A percentile compares a stretch with the other conserved stretches of the same genome.
phyloP scores from a whole-genome alignment of 352 stramenopile species.

The Aphanomyces euteiches region DNA sequence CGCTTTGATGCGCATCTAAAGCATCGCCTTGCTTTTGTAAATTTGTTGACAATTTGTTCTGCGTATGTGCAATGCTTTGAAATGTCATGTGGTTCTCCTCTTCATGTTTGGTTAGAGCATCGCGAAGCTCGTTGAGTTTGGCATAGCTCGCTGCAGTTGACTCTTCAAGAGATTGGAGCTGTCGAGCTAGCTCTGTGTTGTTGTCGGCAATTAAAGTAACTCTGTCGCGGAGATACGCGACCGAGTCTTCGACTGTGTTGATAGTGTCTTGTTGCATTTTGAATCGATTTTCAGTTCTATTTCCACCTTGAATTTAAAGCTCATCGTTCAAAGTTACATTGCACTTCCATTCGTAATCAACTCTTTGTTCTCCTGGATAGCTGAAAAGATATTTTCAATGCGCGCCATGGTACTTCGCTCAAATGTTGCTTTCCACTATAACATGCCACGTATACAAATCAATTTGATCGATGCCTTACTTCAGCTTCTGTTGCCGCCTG shows the following conservation, averaged over 20 bases:
- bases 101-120: not conserved
- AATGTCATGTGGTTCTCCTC: slow-evolving; percentile 3
- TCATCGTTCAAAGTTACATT: too few species aligned
- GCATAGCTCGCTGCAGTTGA: not conserved
- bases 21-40: not conserved
- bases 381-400: slow-evolving; percentile 16
- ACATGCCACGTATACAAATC: not conserved
- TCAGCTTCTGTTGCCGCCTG: not conserved
- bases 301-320: not conserved
- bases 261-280: slow-evolving; percentile 22
- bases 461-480: not conserved
- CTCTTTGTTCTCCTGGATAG: slow-evolving; percentile 16
- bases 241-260: slow-evolving; percentile 13
- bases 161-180: not conserved
- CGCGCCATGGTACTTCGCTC: slow-evolving; percentile 8
- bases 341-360: slow-evolving; percentile 10
- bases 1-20: not conserved
- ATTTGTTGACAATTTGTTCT: not conserved
- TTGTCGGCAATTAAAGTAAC: not conserved
- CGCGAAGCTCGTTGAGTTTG: not conserved
- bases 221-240: slow-evolving; percentile 7
- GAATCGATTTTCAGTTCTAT: slow-evolving; percentile 19
- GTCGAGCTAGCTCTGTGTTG: not conserved
- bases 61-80: not conserved
- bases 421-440: slow-evolving; percentile 23